Evolutionary conservation across 2,329 filamentous ascomycete species (phyloP).

Genomic region (Zymoseptoria ardabiliae): DNA sequence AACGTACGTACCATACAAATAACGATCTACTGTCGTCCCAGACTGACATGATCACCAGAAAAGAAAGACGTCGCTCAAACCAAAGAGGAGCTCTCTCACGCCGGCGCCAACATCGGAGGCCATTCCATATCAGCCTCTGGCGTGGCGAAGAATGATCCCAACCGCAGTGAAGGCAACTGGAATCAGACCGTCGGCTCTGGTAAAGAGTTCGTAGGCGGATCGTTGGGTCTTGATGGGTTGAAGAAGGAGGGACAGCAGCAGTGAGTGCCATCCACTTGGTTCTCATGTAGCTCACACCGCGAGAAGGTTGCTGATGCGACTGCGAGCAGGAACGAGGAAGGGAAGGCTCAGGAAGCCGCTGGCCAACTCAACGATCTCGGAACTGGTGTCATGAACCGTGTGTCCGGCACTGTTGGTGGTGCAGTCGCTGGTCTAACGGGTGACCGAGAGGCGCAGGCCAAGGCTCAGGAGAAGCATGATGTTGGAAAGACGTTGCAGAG

Average conservation of each 20-base stretch:
- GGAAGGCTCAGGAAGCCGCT: constrained; percentile 73
- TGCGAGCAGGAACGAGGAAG: constrained; percentile 53
- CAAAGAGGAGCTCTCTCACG: constrained; percentile 68
- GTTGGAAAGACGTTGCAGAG: constrained; percentile 77
- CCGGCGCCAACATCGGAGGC: constrained; percentile 66
- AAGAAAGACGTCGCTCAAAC: constrained; percentile 54
- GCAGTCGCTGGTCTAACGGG: constrained; percentile 67
- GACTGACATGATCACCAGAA: background rate
- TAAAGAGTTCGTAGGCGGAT: constrained; percentile 72
- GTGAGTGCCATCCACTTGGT: constrained; percentile 11
- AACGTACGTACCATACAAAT: constrained; percentile 3
- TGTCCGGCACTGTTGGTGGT: constrained; percentile 55
- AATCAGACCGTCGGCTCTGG: constrained; percentile 63
- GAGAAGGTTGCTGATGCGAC: background rate
- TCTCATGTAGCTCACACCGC: background rate
- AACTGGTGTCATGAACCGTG: constrained; percentile 47
- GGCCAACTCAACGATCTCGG: constrained; percentile 73
- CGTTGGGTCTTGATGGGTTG: constrained; percentile 67
- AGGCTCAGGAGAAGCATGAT: constrained; percentile 65
- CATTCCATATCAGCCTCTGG: constrained; percentile 63
- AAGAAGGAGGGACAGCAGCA: constrained; percentile 69
- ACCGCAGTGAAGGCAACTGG: constrained; percentile 67
- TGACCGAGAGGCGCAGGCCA: constrained; percentile 48
- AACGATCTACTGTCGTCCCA: background rate
- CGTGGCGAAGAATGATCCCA: constrained; percentile 62